Evolutionary conservation across 2,329 filamentous ascomycete species (phyloP).

Genomic region (Cercospora janseana): DNA sequence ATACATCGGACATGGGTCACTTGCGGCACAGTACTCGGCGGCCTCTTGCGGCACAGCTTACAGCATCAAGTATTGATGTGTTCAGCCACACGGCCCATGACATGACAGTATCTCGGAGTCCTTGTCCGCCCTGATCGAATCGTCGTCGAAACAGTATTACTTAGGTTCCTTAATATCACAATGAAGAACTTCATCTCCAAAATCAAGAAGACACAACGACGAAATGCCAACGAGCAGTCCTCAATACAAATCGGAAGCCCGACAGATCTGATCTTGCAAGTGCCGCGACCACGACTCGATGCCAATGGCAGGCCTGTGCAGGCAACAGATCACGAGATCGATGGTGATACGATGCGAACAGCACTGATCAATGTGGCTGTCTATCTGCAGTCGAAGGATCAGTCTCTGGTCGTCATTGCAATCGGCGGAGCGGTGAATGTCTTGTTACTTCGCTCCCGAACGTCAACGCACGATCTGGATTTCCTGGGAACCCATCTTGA

Average conservation of each 20-base stretch:
- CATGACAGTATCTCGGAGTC: no score
- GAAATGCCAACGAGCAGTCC: background rate
- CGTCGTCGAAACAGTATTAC: no score
- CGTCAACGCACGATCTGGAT: constrained; percentile 6
- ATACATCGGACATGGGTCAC: no score
- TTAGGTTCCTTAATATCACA: no score
- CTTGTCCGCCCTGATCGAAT: no score
- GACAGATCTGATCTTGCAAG: background rate
- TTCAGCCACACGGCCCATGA: no score
- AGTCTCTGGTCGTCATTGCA: constrained; percentile 2
- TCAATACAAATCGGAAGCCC: background rate
- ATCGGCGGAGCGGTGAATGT: constrained; percentile 12
- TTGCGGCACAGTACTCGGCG: no score
- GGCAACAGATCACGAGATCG: constrained; percentile 3
- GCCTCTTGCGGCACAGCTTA: no score
- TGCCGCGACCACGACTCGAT: background rate
- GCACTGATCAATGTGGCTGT: constrained; percentile 1
- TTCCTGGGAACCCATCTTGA: constrained; percentile 7
- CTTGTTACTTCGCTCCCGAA: background rate
- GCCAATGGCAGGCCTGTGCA: background rate
- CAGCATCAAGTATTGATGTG: no score
- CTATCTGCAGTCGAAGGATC: background rate
- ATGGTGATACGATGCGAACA: constrained; percentile 3
- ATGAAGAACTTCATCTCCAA: background rate
- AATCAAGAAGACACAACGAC: background rate